Conservation (phyloP, 441 rosid genomes). For the Daphne laureola region DNA sequence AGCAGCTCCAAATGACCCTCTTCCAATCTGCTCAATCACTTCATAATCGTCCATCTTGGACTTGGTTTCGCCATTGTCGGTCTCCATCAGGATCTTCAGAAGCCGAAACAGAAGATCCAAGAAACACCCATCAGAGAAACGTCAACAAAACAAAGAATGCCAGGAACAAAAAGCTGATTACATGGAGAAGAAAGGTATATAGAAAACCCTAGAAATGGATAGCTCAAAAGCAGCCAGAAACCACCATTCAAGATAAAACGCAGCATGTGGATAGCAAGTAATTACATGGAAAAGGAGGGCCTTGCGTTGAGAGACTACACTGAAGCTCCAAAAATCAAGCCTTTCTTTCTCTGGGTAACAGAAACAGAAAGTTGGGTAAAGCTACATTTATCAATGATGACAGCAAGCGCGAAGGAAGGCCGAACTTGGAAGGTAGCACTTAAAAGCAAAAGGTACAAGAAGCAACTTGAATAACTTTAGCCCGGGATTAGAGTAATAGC, state of each 20-base stretch:
- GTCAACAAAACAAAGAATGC: background rate
- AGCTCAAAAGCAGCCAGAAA: background rate
- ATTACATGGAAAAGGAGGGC: constrained; percentile 8
- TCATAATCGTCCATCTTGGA: constrained; percentile 68
- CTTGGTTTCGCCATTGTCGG: constrained; percentile 35
- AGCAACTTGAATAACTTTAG: too few species aligned
- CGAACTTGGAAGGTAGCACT: constrained; percentile 13
- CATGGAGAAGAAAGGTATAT: background rate
- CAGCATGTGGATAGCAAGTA: constrained; percentile 6
- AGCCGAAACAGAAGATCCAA: constrained; percentile 8
- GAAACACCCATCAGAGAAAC: constrained; percentile 5
- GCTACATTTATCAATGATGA: constrained; percentile 26
- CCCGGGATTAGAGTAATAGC: too few species aligned
- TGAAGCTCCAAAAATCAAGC: constrained; percentile 5
- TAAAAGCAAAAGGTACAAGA: constrained; percentile 11
- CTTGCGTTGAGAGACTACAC: constrained; percentile 9
- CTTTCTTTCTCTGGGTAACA: constrained; percentile 20
- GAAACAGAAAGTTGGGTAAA: constrained; percentile 21
- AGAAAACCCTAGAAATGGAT: constrained; percentile 4
- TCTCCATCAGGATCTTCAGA: constrained; percentile 46
- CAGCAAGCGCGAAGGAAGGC: constrained; percentile 11
- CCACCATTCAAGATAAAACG: background rate
- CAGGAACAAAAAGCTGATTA: background rate
- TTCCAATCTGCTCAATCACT: constrained; percentile 75
- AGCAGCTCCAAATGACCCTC: constrained; percentile 78